A percentile compares a stretch with the other conserved stretches of the same genome.
Conservation (phyloP, 768 basidiomycete genomes). For the Filobasidium wieringae region DNA sequence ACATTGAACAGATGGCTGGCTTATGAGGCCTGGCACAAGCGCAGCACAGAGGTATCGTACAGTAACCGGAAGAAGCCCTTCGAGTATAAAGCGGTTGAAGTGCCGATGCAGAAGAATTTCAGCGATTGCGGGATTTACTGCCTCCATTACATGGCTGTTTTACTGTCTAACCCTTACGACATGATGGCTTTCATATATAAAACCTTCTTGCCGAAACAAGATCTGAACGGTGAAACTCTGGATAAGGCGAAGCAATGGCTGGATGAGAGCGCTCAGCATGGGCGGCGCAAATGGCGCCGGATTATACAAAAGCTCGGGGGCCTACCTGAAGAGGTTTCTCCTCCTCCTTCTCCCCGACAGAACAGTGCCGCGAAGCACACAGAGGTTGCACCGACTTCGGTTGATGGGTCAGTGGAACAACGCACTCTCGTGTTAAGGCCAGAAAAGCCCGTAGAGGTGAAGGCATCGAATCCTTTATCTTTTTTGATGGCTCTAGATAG, state of each 20-base stretch:
- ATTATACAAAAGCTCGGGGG: no score
- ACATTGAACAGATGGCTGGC: slow-evolving; percentile 57
- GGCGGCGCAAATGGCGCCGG: not conserved
- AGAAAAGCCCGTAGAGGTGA: no score
- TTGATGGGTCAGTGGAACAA: no score
- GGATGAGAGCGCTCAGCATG: not conserved
- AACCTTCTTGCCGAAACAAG: not conserved
- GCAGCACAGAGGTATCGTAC: slow-evolving; percentile 24
- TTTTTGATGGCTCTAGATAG: no score
- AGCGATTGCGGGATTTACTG: slow-evolving; percentile 90
- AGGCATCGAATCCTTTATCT: no score
- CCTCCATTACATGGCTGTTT: slow-evolving; percentile 68
- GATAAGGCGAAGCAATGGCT: not conserved
- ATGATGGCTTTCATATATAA: slow-evolving; percentile 46
- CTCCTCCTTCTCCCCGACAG: no score
- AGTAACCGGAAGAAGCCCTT: slow-evolving; percentile 27
- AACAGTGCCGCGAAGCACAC: no score
- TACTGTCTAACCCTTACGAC: slow-evolving; percentile 53
- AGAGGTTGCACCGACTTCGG: no score
- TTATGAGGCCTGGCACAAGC: slow-evolving; percentile 68
- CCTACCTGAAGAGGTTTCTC: no score
- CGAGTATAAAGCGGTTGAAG: slow-evolving; percentile 45
- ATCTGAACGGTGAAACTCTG: not conserved
- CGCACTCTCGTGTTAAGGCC: no score
- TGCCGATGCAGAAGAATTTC: slow-evolving; percentile 75